Base-by-base conservation (phyloP, 164 flowering plant species). In the Pachysandra terminalis region DNA sequence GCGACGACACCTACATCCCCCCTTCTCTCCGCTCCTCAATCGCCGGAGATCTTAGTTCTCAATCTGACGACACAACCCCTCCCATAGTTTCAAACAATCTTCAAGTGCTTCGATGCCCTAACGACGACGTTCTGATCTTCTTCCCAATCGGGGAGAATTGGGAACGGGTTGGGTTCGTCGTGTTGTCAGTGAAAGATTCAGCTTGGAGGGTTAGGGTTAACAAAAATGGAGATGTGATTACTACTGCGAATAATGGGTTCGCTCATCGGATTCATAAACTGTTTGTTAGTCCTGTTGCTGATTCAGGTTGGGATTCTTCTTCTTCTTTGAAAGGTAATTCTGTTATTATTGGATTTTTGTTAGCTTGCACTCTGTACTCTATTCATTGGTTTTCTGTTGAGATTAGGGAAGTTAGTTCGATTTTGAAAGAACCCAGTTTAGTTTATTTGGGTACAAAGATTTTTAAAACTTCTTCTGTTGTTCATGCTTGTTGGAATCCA, bases 401-500 rank as follows among this genome's bases (percentile, higher is more conserved):
- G 32, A 28, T 76, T 49, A 64, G 25, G 13, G 63, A 15, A 1
- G 1, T 5, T 15, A 64, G 54, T 54, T 52, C 65, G 25, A 61
- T 68, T 40, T 56, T 21, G 27, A 72, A 58, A 40, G 71, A 26
- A 51, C 85, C 82, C 0, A 61, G 5, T 71, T 74, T 88, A 68
- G 77, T 74, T 58, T 68, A 73, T 67, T 35, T 85, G 49, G 84
- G 85, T 41, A 58, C 64, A 19, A 85, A 81, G 59, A 35, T 56
- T 16, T 87, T 90, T 59, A 80, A 75, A 74, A 63, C 69, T 70
- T 54, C 51, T 57, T 59, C 73, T 9, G 76, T 93, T 71, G 81
- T 68, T 0, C 68, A 79, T 73, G 87, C 88, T 71, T 85, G 95
- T 79, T 91, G 93, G 96, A 90, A 80, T 73, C 88, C 85, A 0